Evolutionary conservation across 768 basidiomycete genomes (phyloP).

Genomic region (Boletus speciosus): DNA sequence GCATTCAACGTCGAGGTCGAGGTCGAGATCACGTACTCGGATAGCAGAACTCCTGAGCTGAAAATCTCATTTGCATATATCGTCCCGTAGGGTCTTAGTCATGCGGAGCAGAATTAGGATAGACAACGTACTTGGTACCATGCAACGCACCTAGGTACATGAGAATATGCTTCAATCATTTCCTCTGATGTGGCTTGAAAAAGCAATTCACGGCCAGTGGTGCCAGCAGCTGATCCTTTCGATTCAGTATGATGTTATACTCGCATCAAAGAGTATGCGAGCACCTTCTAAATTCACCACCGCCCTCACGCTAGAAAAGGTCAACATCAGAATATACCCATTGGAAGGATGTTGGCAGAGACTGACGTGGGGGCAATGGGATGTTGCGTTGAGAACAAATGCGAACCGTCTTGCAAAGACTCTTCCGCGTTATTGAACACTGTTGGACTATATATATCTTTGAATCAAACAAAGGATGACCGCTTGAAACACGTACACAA

Average conservation of each 20-base stretch:
- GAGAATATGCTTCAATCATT: slow-evolving; percentile 89
- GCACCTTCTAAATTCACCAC: slow-evolving; percentile 88
- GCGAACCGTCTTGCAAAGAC: slow-evolving; percentile 90
- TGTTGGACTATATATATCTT: slow-evolving; percentile 25
- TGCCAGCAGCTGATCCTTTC: slow-evolving; percentile 65
- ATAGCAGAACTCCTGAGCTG: slow-evolving; percentile 83
- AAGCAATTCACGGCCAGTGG: slow-evolving; percentile 80
- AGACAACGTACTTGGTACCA: not conserved
- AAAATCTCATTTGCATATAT: slow-evolving; percentile 91
- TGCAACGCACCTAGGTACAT: slow-evolving; percentile 65
- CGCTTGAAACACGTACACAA: slow-evolving; percentile 56
- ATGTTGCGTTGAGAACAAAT: slow-evolving; percentile 91
- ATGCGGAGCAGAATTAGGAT: not conserved
- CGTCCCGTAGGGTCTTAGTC: slow-evolving; percentile 74
- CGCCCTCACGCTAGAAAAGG: slow-evolving; percentile 61
- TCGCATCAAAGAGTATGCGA: not conserved
- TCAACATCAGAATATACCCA: slow-evolving; percentile 1
- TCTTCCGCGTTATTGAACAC: slow-evolving; percentile 97
- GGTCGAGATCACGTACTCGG: slow-evolving; percentile 58
- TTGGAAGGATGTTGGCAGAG: not conserved
- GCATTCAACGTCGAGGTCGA: not conserved
- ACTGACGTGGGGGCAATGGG: slow-evolving; percentile 65
- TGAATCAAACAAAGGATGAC: not conserved
- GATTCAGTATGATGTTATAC: slow-evolving; percentile 2
- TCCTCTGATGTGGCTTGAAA: slow-evolving; percentile 96